Conservation (phyloP, 164 flowering plant species). For the Annona cherimola region DNA sequence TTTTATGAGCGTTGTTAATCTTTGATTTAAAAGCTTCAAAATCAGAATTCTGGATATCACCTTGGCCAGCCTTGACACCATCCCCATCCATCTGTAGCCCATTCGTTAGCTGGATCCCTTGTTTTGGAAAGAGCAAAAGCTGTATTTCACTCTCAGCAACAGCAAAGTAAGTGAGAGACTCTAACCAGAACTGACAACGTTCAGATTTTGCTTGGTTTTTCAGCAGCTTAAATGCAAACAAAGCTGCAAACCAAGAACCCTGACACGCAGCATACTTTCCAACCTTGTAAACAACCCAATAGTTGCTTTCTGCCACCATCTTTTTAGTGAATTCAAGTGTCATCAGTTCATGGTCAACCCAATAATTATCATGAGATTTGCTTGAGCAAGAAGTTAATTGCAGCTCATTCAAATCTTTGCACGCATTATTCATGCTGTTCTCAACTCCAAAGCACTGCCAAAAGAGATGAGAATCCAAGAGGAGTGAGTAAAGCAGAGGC, state of each 20-base stretch:
- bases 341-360: constrained; percentile 32
- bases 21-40: constrained; percentile 17
- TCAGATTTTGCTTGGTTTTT: constrained; percentile 36
- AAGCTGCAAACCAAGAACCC: constrained; percentile 57
- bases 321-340: constrained; percentile 34
- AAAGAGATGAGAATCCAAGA: constrained; percentile 27
- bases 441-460: constrained; percentile 14
- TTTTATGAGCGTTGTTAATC: constrained; percentile 23
- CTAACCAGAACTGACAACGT: constrained; percentile 47
- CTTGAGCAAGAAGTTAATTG: neutral
- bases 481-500: constrained; percentile 27
- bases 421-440: constrained; percentile 6
- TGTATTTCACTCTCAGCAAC: constrained; percentile 44
- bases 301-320: constrained; percentile 28
- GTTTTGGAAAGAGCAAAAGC: constrained; percentile 23
- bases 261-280: constrained; percentile 58
- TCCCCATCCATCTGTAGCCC: constrained; percentile 17
- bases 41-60: constrained; percentile 8
- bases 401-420: constrained; percentile 2
- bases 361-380: constrained; percentile 15
- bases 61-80: constrained; percentile 14
- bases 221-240: constrained; percentile 43
- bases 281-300: constrained; percentile 58
- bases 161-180: constrained; percentile 39
- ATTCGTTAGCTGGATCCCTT: constrained; percentile 14